Base-by-base conservation (phyloP, 2,329 filamentous ascomycete genomes). In the Albifimbria verrucaria region DNA sequence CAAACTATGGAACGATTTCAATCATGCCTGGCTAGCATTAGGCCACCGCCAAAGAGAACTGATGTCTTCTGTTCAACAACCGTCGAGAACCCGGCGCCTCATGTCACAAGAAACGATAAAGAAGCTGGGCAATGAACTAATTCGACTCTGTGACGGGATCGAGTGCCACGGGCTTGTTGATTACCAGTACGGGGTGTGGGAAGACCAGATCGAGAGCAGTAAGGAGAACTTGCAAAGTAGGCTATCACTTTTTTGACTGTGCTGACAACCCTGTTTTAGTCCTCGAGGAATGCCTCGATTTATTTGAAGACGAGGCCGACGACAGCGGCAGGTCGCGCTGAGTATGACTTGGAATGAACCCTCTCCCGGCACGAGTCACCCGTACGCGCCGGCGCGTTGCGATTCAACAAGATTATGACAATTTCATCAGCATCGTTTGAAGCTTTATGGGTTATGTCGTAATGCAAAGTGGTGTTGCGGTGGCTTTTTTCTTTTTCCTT, bases 131-230 rank as follows among this genome's bases (percentile, higher is more conserved):
- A 87, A 88, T 51, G 88, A 96, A 63, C 72, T 99, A 25, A 81
- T 96, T 52, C 82, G 86, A 49, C 77, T 96, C 49, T 96, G 92
- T 67, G 92, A 97, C 67, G 83, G 83, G 49, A 82, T 97, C 57
- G 93, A 97, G 70, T 87, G 88, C 60, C 87, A 95, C 66, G 94
- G 94, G n/a, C 76, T 99, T 47, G 91, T 99, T 11, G 94, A 99
- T 73, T 99, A 97, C 68, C 89, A 97, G 65, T 95, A 96, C 75
- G 94, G 94, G 9, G 90, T 97, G 23, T 95, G 91, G 83, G 94
- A 97, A 72, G 92, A 97, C 67, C 86, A 90, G 65, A 97, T 97
- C 62, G 83, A 94, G 61, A 82, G 83, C 54, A 81, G 92, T 96
- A 77, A 72, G 89, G 7, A 26, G 6, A 39, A 7, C 20, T 17